A percentile compares a stretch with the other conserved stretches of the same genome.
These are phyloP conservation scores for Rhizophagus prolifer DNA, from an alignment of 192 early-diverging fungal genomes.

Conservation along the genomic window DNA sequence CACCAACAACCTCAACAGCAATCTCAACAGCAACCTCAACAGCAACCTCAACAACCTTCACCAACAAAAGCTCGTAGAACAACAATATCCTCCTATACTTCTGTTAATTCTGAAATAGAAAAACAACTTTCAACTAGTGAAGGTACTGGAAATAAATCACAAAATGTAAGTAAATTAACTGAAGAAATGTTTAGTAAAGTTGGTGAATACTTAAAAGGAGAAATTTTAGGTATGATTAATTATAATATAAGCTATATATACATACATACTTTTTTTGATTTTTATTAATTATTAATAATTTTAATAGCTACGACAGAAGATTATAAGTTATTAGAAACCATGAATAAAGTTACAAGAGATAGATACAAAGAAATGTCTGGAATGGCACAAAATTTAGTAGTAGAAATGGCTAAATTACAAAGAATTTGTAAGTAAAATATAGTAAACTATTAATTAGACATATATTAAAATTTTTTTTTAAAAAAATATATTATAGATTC, in stretches of 20 bases:
- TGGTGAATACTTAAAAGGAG: conserved; percentile 41
- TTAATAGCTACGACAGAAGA: conserved; percentile 41
- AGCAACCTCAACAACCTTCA: not conserved
- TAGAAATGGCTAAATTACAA: conserved; percentile 42
- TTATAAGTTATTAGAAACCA: conserved; percentile 43
- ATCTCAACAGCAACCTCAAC: conserved; percentile 5
- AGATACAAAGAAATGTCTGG: conserved; percentile 42
- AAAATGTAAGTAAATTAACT: conserved; percentile 42
- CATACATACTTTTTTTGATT: not conserved
- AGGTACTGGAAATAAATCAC: not conserved
- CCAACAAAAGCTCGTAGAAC: not conserved
- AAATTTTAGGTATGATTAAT: conserved; percentile 35
- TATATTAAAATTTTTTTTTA: not conserved
- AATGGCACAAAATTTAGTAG: conserved; percentile 44
- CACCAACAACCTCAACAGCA: not conserved
- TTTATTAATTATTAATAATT: conserved; percentile 2
- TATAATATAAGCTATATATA: not conserved
- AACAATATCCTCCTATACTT: not conserved
- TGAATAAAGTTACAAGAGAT: conserved; percentile 42
- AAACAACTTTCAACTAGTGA: not conserved
- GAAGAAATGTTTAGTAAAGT: conserved; percentile 45
- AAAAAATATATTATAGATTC: conserved; percentile 28
- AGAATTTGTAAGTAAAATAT: conserved; percentile 37
- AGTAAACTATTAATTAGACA: not conserved
- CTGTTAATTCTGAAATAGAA: not conserved